Evolutionary conservation across 768 basidiomycete species (phyloP), one percentile per base, ranked within the genome.

Genomic region (Clitopilus passeckerianus): DNA sequence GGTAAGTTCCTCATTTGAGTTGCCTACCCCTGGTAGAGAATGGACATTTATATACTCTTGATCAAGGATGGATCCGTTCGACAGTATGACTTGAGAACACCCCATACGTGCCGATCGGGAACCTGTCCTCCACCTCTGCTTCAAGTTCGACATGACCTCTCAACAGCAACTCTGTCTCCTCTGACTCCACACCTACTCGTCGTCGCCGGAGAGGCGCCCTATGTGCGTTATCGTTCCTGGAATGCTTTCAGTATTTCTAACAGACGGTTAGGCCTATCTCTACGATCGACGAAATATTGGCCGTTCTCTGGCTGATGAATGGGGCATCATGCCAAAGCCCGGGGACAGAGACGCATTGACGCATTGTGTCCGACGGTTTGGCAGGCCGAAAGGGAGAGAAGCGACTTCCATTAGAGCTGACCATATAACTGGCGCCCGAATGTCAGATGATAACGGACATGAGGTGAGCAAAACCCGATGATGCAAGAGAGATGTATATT

Each of bases 181-280:
- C 75, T 93, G 14, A 86, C 89, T 0, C 92, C 93, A 0, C 89
- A 91, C 66, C 87, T 92, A 59, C 86, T 95, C 62, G 86, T 94
- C 18, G 91, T 94, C 34, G 92, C 90, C 3, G 93, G 93, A 34
- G 84, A 89, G 62, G 85, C 89, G 0, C 83, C 86, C 46, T 88
- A 84, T 68, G 93, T 93, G 65, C 63, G 87, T 79, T 30, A 52
- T 16, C 44, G 30, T 33, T 59, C 7, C 16, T 54, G 14, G 20
- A 20, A 30, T 30, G 18, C 20, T n/a, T 15, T 56, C n/a, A n/a
- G 14, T 52, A 37, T 59, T 27, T 61, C 55, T 6, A 33, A 12
- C 43, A 63, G 10, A 54, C 15, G 33, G n/a, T 33, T 68, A 91
- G 88, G 91, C 86, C 0, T 91, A 86, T 69, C 79, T 96, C 1